Evolutionary conservation across 192 early-diverging fungal genomes (phyloP).

Genomic region (Umbelopsis ramanniana): DNA sequence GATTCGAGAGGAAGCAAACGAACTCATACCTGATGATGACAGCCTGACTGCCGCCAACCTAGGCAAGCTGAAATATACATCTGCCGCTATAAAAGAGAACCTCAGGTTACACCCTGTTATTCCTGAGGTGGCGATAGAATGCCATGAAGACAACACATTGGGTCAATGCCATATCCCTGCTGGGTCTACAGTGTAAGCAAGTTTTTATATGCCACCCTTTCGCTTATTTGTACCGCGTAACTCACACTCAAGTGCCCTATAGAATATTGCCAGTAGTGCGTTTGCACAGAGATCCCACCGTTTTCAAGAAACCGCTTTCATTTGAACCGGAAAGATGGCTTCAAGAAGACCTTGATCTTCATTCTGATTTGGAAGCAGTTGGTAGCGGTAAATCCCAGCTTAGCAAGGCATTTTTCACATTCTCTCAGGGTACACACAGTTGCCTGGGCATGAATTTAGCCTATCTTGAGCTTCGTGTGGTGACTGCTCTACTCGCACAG

Average conservation of each 20-base stretch:
- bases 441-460: conserved; percentile 57
- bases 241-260: no score
- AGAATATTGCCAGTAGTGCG: not conserved
- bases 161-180: conserved; percentile 41
- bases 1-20: conserved; percentile 37
- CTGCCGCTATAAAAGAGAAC: conserved; percentile 29
- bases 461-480: conserved; percentile 48
- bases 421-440: conserved; percentile 54
- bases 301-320: not conserved
- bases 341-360: not conserved
- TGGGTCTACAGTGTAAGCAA: conserved; percentile 35
- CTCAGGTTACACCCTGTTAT: conserved; percentile 29
- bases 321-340: conserved; percentile 22
- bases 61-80: conserved; percentile 7
- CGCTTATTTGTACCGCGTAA: no score
- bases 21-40: not conserved
- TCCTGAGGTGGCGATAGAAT: not conserved
- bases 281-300: not conserved
- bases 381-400: not conserved
- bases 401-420: conserved; percentile 32
- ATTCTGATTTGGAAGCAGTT: not conserved
- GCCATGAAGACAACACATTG: conserved; percentile 4
- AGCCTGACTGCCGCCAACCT: not conserved
- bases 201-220: not conserved
- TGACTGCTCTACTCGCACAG: conserved; percentile 46